Percentiles rank a stretch among this genome's conserved stretches.
phyloP scores from a whole-genome alignment of 2,329 filamentous ascomycete species.

The Phaeosphaeriaceae sp. region DNA sequence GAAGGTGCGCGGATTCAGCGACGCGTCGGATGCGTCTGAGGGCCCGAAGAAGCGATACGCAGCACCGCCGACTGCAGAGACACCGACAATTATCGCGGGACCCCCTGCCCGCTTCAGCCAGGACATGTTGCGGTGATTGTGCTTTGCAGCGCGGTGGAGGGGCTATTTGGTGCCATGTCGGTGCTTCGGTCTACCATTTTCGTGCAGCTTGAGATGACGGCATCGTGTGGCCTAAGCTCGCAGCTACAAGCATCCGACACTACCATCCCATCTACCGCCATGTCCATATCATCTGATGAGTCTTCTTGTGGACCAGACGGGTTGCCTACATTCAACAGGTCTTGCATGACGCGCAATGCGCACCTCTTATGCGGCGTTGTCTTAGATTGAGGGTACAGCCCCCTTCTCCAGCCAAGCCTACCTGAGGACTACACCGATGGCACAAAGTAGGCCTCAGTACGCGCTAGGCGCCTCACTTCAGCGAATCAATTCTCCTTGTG shows the following conservation, averaged over 20 bases:
- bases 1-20: slow-evolving; percentile 67
- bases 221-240: slow-evolving; percentile 11
- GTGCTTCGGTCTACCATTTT: neutral
- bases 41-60: slow-evolving; percentile 40
- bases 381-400: neutral
- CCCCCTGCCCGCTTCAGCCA: slow-evolving; percentile 37
- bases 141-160: neutral
- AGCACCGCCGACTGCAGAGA: slow-evolving; percentile 42
- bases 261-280: too few relatives aligned
- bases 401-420: neutral
- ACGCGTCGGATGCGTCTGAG: slow-evolving; percentile 30
- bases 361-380: too few relatives aligned
- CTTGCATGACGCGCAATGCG: too few relatives aligned
- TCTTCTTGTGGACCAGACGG: too few relatives aligned
- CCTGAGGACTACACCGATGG: neutral
- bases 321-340: too few relatives aligned
- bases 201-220: slow-evolving; percentile 8
- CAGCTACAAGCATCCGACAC: too few relatives aligned
- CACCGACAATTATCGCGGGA: slow-evolving; percentile 40
- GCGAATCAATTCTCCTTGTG: too few relatives aligned
- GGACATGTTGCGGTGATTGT: slow-evolving; percentile 27
- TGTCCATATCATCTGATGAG: too few relatives aligned
- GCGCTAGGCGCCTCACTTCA: too few relatives aligned
- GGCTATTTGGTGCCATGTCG: neutral
- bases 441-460: too few relatives aligned